Evolutionary conservation across 805 yeast genomes (phyloP).

Genomic region (Saturnispora hagleri): DNA sequence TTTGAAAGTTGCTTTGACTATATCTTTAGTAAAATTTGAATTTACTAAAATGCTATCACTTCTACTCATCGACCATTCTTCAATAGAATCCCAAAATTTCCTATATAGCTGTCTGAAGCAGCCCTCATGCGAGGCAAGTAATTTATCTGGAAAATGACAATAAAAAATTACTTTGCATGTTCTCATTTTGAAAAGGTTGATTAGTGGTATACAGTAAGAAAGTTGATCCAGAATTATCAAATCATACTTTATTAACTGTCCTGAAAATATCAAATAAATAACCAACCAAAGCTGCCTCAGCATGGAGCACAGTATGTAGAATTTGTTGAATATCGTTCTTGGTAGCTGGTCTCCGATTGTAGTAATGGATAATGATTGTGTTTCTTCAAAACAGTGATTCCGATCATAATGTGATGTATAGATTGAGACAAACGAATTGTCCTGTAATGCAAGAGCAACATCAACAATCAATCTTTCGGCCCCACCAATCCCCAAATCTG

Average conservation of each 20-base stretch:
- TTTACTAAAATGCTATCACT: conserved; percentile 83
- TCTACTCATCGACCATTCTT: conserved; percentile 66
- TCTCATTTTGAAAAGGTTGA: conserved; percentile 36
- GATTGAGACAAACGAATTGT: conserved; percentile 47
- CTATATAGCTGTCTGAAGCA: conserved; percentile 58
- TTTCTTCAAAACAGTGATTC: conserved; percentile 86
- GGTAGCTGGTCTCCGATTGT: conserved; percentile 86
- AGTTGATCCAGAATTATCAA: conserved; percentile 81
- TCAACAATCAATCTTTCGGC: conserved; percentile 97
- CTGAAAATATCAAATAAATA: conserved; percentile 34
- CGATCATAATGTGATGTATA: conserved; percentile 89
- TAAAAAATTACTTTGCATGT: conserved; percentile 62
- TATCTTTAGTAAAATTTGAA: conserved; percentile 68
- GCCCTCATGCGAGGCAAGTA: conserved; percentile 53
- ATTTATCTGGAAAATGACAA: conserved; percentile 93
- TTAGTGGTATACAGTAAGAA: conserved; percentile 70
- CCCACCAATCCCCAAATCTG: conserved; percentile 95
- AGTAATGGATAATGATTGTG: conserved; percentile 49
- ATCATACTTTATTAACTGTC: conserved; percentile 48
- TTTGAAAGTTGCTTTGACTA: conserved; percentile 59
- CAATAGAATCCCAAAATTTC: conserved; percentile 73
- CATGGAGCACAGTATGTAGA: conserved; percentile 75
- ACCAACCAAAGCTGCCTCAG: conserved; percentile 70
- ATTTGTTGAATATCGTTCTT: conserved; percentile 50
- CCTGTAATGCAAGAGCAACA: conserved; percentile 81